Evolutionary conservation across 495 filamentous ascomycete genomes (phyloP), one percentile per base, ranked within the genome.

Genomic region (Talaromyces trachyspermus): DNA sequence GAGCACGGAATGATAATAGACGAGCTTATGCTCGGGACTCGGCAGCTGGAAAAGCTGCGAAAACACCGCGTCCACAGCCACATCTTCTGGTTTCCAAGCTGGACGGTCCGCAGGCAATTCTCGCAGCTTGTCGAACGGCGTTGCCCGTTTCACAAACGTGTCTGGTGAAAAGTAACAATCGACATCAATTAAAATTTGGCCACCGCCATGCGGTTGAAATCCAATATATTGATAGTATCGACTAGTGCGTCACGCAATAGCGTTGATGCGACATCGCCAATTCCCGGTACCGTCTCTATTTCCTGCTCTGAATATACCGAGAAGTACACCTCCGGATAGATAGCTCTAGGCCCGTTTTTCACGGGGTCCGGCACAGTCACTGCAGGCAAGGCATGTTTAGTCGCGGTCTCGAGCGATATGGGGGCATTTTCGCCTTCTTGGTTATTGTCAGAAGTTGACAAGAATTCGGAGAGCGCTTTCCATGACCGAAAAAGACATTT

Each of bases 71-170:
- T 99, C 92, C 10, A 99, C 88, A 10, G 88, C 88, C 36, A 97
- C 86, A 68, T 99, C 92, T 70, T 99, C 94, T 0, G 92, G 89
- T 63, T 99, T 99, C 94, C 94, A 99, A 0, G 85, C 85, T 4
- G 84, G 80, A 42, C 78, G 77, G 24, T 81, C 84, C 0, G 48
- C 50, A 9, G 61, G 49, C 10, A 88, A 68, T 41, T 97, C 89
- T 11, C 84, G 77, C 35, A 99, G 75, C 47, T 83, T 81, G 60
- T 97, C 94, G 55, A 94, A 96, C 0, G 86, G 84, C 2, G 88
- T 96, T 2, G 87, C 89, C 43, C 94, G 81, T 63, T 92, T 90
- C 49, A 95, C 83, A 60, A 99, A 99, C 2, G 84, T 95, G 39
- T 83, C 74, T 4, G 83, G 75, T 1, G 89, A 75, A 66, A 92